Evolutionary conservation across 371 early-diverging fungal species (phyloP).

Genomic region (Mucor sp.): DNA sequence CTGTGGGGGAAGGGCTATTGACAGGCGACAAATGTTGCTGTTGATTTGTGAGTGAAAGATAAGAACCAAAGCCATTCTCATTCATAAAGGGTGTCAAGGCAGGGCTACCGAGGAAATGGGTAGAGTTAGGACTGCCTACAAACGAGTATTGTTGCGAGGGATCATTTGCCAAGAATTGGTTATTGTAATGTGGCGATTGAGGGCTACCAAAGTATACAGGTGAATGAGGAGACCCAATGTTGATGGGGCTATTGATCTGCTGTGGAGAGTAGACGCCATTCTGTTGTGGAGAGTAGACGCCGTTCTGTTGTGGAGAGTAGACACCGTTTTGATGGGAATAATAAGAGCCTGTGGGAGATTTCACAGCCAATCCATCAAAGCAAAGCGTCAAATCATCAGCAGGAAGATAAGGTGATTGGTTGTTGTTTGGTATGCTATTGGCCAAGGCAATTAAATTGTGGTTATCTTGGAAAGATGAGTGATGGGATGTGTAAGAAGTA

Average conservation of each 20-base stretch:
- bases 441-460: constrained; percentile 10
- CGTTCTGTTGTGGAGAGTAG: constrained; percentile 11
- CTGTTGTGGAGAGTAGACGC: not conserved
- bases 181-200: constrained; percentile 7
- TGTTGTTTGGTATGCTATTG: constrained; percentile 7
- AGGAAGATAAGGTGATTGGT: constrained; percentile 7
- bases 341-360: constrained; percentile 21
- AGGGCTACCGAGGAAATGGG: constrained; percentile 16
- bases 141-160: not conserved
- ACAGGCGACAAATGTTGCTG: constrained; percentile 11
- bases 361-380: constrained; percentile 25
- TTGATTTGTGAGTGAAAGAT: constrained; percentile 18
- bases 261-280: constrained; percentile 13
- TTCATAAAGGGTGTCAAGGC: not conserved
- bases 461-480: constrained; percentile 5
- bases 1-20: constrained; percentile 16
- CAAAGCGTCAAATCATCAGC: constrained; percentile 20
- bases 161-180: constrained; percentile 9
- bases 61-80: constrained; percentile 3
- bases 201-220: constrained; percentile 15
- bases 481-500: constrained; percentile 8
- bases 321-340: constrained; percentile 10
- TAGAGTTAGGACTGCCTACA: constrained; percentile 13
- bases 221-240: constrained; percentile 15
- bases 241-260: constrained; percentile 13